Evolutionary conservation across 2,329 filamentous ascomycete species (phyloP), one percentile per base, ranked within the genome.

Genomic region (Penicillium brasilianum): DNA sequence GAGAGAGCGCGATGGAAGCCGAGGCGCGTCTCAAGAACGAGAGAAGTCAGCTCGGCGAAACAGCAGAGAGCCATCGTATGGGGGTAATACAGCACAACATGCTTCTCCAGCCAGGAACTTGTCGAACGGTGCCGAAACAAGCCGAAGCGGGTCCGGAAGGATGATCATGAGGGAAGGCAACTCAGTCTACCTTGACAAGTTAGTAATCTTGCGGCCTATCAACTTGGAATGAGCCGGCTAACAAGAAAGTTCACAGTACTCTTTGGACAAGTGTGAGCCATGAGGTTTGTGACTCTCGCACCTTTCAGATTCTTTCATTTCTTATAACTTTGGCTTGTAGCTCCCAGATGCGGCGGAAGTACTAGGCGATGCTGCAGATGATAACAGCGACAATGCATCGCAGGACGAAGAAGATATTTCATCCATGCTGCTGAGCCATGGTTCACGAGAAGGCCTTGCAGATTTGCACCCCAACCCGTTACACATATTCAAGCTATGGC

Each of bases 401-500:
- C 55, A 66, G 8, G 64, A 66, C 16, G 55, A 55, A n/a, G 46
- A 48, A 18, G 57, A 64, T 49, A 61, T 64, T 18, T 49, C 59
- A 8, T 48, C 51, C 13, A 55, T 69, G 63, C 59, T 69, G 16
- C 48, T 66, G 25, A 46, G 46, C 20, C 36, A 50, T n/a, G 43
- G 32, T 9, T 43, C 54, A 2, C 30, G 28, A 53, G 25, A 55
- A 2, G 32, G 13, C 7, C 57, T 66, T 5, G 55, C 57, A 6
- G 55, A 58, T 8, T 18, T 69, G 7, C 69, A 71, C 44, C 69
- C 69, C 2, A 59, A 53, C 10, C 58, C 64, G 4, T 22, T 66
- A 32, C 62, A 68, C 32, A 70, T 71, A 43, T 71, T 71, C 59
- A 69, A 68, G 46, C 18, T 71, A 13, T 71, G 69, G 69, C 69